Percentiles rank a stretch among this genome's conserved stretches.
These are phyloP conservation scores for Mycena kentingensis DNA, from an alignment of 768 basidiomycete species.

Conservation along the genomic window DNA sequence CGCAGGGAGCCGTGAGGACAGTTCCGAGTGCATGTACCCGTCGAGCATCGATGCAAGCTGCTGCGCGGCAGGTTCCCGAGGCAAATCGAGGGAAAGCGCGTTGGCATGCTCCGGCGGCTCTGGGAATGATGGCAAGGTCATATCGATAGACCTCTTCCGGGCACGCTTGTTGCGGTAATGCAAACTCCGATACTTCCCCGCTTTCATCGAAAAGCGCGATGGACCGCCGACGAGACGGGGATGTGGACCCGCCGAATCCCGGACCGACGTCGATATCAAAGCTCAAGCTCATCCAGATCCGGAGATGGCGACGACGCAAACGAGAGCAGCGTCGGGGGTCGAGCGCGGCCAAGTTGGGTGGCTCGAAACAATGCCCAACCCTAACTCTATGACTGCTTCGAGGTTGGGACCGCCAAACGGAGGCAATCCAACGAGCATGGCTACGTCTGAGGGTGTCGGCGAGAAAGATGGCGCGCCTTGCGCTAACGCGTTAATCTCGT, in stretches of 20 bases:
- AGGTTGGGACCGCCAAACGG: neutral
- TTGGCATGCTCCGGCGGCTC: neutral
- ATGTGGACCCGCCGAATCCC: conserved; percentile 5
- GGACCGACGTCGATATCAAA: conserved; percentile 17
- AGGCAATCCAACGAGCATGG: neutral
- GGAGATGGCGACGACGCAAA: conserved; percentile 16
- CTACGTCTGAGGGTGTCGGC: neutral
- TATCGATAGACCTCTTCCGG: too few species aligned
- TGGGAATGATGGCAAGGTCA: neutral
- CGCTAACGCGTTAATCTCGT: too few species aligned
- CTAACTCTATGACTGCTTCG: neutral
- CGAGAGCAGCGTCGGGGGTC: conserved; percentile 5
- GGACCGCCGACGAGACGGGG: conserved; percentile 14
- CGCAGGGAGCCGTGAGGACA: conserved; percentile 3
- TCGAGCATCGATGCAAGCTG: conserved; percentile 12
- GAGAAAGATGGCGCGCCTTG: neutral
- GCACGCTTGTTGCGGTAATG: neutral
- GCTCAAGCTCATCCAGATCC: conserved; percentile 21
- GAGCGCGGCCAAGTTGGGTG: neutral
- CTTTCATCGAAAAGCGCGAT: conserved; percentile 7
- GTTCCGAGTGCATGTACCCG: conserved; percentile 1
- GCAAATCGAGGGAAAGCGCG: conserved; percentile 15
- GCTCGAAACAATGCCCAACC: neutral
- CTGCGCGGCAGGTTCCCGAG: neutral
- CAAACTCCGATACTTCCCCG: neutral